phyloP scores from a whole-genome alignment of 164 flowering plant species.

The Santalum album region DNA sequence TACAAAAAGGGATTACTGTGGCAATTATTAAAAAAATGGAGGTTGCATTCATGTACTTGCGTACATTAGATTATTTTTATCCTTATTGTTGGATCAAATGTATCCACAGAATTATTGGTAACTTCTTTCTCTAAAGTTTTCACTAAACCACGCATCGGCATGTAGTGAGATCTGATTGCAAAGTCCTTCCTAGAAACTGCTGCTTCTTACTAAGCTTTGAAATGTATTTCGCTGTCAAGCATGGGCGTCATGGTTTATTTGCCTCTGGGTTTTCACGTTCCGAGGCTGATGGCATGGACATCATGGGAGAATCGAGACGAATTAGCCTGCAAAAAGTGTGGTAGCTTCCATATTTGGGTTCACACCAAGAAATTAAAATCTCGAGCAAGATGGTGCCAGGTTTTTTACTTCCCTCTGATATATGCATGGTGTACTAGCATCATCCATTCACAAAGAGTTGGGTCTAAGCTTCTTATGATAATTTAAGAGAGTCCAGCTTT shows the following conservation, averaged over 20 bases:
- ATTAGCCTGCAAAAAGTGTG: slow-evolving; percentile 90
- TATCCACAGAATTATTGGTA: too few species aligned
- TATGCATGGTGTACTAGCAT: slow-evolving; percentile 2
- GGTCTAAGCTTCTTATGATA: too few species aligned
- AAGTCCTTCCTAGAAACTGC: not conserved
- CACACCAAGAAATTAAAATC: slow-evolving; percentile 57
- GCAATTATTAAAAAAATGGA: too few species aligned
- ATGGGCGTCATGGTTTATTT: slow-evolving; percentile 53
- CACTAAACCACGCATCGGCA: too few species aligned
- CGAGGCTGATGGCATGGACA: slow-evolving; percentile 48
- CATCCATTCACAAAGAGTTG: slow-evolving; percentile 6
- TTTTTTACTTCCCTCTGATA: slow-evolving; percentile 14
- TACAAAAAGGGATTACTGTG: too few species aligned
- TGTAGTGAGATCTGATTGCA: too few species aligned
- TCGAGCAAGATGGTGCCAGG: slow-evolving; percentile 99
- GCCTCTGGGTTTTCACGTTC: slow-evolving; percentile 42
- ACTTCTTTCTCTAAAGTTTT: too few species aligned
- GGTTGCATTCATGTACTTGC: too few species aligned
- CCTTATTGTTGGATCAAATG: too few species aligned
- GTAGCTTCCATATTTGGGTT: slow-evolving; percentile 67
- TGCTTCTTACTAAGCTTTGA: slow-evolving; percentile 8
- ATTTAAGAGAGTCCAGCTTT: too few species aligned
- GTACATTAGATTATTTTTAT: too few species aligned
- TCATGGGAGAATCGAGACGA: slow-evolving; percentile 56
- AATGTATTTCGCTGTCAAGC: slow-evolving; percentile 31